These are phyloP conservation scores for Neofusicoccum sp. DNA, from an alignment of 2,329 filamentous ascomycete genomes.

Conservation along the genomic window DNA sequence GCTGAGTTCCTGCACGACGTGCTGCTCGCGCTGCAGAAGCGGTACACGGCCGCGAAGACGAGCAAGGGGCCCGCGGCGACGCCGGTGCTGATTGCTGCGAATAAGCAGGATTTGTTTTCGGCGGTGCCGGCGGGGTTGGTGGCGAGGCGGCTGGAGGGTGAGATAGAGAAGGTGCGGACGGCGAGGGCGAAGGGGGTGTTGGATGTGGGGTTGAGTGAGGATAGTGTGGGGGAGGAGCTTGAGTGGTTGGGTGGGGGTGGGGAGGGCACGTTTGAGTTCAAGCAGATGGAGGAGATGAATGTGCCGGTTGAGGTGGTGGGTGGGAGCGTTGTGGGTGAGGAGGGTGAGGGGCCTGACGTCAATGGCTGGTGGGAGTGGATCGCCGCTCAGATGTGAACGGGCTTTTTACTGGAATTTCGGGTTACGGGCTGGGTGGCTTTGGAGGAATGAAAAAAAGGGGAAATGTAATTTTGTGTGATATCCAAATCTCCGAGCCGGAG, in stretches of 20 bases:
- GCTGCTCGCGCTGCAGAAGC: constrained; percentile 77
- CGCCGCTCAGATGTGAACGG: constrained; percentile 63
- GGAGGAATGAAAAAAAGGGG: neutral
- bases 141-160: constrained; percentile 70
- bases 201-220: constrained; percentile 72
- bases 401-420: neutral
- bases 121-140: constrained; percentile 78
- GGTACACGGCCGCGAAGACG: constrained; percentile 57
- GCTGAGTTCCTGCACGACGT: constrained; percentile 87
- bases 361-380: constrained; percentile 92
- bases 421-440: neutral
- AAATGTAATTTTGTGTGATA: constrained; percentile 6
- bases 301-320: constrained; percentile 74
- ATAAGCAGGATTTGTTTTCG: constrained; percentile 95
- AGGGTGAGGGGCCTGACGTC: constrained; percentile 67
- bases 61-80: constrained; percentile 60
- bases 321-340: constrained; percentile 64
- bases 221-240: constrained; percentile 51
- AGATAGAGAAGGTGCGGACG: constrained; percentile 74
- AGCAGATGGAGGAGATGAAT: constrained; percentile 78
- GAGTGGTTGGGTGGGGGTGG: constrained; percentile 82
- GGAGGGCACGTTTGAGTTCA: constrained; percentile 74
- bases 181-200: constrained; percentile 75
- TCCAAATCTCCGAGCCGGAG: constrained; percentile 13
- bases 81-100: constrained; percentile 81